Evolutionary conservation across 805 yeast genomes (phyloP).

Genomic region (Komagataella kurtzmanii): DNA sequence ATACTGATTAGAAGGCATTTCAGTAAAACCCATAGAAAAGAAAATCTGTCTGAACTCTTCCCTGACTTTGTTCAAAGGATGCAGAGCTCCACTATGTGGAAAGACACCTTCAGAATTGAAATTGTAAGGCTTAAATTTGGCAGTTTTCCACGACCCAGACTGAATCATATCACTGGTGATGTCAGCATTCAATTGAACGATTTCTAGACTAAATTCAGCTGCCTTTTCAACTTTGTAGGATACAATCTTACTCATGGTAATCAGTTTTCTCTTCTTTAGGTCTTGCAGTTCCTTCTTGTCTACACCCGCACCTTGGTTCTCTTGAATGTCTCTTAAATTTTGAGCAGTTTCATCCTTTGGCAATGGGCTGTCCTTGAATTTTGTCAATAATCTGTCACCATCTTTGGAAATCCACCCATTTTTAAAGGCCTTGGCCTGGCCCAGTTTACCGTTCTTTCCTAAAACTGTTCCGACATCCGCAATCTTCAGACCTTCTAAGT

Average conservation of each 20-base stretch:
- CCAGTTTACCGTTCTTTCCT: conserved; percentile 79
- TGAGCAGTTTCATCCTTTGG: conserved; percentile 59
- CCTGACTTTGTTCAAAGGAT: conserved; percentile 91
- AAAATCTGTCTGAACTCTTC: conserved; percentile 97
- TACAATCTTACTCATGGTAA: conserved; percentile 54
- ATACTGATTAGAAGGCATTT: conserved; percentile 97
- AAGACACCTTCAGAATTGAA: conserved; percentile 88
- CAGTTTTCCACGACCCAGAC: conserved; percentile 69
- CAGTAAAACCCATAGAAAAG: conserved; percentile 96
- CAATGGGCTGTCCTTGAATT: conserved; percentile 29
- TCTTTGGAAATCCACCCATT: conserved; percentile 92
- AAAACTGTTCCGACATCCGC: conserved; percentile 58
- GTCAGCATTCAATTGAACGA: conserved; percentile 81
- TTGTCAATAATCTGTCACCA: conserved; percentile 64
- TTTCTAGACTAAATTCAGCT: conserved; percentile 66
- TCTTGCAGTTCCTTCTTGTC: conserved; percentile 65
- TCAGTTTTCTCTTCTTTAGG: conserved; percentile 87
- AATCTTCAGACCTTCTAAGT: conserved; percentile 71
- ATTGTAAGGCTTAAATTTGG: conserved; percentile 88
- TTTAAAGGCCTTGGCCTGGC: conserved; percentile 96
- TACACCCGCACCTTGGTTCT: conserved; percentile 36
- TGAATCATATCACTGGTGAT: conserved; percentile 87
- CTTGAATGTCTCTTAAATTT: conserved; percentile 40
- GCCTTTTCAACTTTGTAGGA: conserved; percentile 75
- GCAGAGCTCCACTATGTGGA: conserved; percentile 86